These are phyloP conservation scores for Sporothrix brunneoviolacea DNA, from an alignment of 2,329 filamentous ascomycete species.

Conservation along the genomic window DNA sequence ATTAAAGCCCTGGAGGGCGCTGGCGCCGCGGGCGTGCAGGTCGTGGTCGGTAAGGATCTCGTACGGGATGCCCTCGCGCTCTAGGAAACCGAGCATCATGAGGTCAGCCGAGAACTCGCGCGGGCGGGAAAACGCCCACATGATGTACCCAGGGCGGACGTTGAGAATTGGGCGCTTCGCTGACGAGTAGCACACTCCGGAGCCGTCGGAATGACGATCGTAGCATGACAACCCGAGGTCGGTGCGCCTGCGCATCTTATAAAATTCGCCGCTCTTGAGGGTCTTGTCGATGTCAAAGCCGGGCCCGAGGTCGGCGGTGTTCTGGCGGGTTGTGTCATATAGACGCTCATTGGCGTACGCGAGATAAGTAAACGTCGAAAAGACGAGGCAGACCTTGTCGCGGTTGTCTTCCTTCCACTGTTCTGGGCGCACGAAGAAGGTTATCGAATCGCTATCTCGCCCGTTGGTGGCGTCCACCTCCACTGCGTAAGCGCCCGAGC, in stretches of 20 bases:
- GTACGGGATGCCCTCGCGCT: slow-evolving; percentile 25
- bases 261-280: not conserved
- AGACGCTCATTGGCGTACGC: slow-evolving; percentile 14
- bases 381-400: slow-evolving; percentile 1
- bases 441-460: not conserved
- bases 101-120: slow-evolving; percentile 31
- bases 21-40: slow-evolving; percentile 22
- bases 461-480: not conserved
- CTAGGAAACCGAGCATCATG: slow-evolving; percentile 29
- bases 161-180: slow-evolving; percentile 30
- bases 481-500: slow-evolving; percentile 13
- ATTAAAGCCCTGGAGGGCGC: slow-evolving; percentile 19
- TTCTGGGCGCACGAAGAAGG: slow-evolving; percentile 8
- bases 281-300: not conserved
- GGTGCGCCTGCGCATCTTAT: slow-evolving; percentile 1
- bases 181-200: slow-evolving; percentile 27
- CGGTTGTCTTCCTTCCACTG: not conserved
- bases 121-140: slow-evolving; percentile 29
- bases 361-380: slow-evolving; percentile 11
- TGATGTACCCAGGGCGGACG: slow-evolving; percentile 28
- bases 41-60: slow-evolving; percentile 34
- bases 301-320: not conserved
- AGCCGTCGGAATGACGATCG: slow-evolving; percentile 32
- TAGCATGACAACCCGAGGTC: slow-evolving; percentile 33
- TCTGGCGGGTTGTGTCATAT: too few relatives aligned